Conservation (phyloP, 176 grass and related monocot genomes). For the Cocos nucifera region DNA sequence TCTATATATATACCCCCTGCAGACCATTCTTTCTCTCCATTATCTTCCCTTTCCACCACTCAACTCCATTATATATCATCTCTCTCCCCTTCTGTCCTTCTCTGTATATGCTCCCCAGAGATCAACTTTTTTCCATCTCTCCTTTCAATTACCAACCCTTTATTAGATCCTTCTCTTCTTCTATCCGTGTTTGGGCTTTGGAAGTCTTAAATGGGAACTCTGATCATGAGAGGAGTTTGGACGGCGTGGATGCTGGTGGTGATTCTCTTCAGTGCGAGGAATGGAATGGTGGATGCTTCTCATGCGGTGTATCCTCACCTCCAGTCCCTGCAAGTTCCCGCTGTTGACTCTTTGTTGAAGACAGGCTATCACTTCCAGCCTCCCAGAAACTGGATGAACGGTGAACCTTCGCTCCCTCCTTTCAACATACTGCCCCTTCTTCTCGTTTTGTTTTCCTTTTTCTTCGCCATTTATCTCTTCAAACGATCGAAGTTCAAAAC, state of each 20-base stretch:
- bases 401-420: constrained; percentile 15
- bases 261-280: background rate
- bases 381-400: constrained; percentile 58
- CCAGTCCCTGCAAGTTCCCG: constrained; percentile 12
- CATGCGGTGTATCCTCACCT: constrained; percentile 22
- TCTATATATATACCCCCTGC: too few relatives aligned
- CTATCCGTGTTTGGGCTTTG: too few relatives aligned
- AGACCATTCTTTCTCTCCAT: too few relatives aligned
- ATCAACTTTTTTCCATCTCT: too few relatives aligned
- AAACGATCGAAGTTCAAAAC: too few relatives aligned
- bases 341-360: constrained; percentile 5
- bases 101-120: too few relatives aligned
- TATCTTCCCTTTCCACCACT: too few relatives aligned
- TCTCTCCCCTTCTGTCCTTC: too few relatives aligned
- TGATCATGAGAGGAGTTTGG: background rate
- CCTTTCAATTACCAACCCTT: too few relatives aligned
- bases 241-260: background rate
- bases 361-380: constrained; percentile 63
- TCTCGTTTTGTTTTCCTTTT: background rate
- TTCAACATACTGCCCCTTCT: background rate
- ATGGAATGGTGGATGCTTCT: constrained; percentile 15
- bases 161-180: too few relatives aligned
- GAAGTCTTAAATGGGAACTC: too few relatives aligned
- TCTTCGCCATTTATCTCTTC: background rate
- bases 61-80: too few relatives aligned